Evolutionary conservation across 768 basidiomycete species (phyloP).

Genomic region (Lactarius sp.): DNA sequence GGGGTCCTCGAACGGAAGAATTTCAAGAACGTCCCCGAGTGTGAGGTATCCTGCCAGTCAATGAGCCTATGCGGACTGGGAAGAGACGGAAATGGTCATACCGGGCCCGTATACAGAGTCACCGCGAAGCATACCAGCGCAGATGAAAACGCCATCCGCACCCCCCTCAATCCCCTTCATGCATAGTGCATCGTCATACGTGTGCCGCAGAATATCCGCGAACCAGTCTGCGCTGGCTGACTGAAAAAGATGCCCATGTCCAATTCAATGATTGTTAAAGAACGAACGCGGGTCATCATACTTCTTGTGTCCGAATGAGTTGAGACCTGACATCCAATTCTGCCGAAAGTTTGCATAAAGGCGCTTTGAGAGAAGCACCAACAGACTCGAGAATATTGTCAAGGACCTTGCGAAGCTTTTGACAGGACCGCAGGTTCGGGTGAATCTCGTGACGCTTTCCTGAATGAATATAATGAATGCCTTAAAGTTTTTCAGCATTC

Average conservation of each 20-base stretch:
- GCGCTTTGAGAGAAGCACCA: conserved; percentile 61
- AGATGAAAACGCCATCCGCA: conserved; percentile 77
- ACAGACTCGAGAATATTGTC: conserved; percentile 63
- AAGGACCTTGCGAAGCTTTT: conserved; percentile 52
- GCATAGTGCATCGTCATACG: conserved; percentile 68
- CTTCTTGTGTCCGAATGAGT: conserved; percentile 71
- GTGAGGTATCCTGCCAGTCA: conserved; percentile 55
- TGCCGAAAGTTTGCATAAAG: conserved; percentile 66
- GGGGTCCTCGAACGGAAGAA: conserved; percentile 85
- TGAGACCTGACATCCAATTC: conserved; percentile 70
- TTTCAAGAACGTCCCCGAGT: conserved; percentile 83
- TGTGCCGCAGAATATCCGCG: conserved; percentile 76
- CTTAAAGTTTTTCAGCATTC: not conserved
- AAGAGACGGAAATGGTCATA: conserved; percentile 28
- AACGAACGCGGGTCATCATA: conserved; percentile 29
- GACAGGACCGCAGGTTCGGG: conserved; percentile 44
- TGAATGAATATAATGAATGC: conserved; percentile 26
- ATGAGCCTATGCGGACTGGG: not conserved
- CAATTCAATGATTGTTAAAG: not conserved
- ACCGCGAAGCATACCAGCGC: conserved; percentile 79
- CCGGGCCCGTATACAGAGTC: conserved; percentile 84
- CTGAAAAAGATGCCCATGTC: conserved; percentile 34
- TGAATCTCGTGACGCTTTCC: conserved; percentile 64
- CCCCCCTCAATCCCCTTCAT: conserved; percentile 51
- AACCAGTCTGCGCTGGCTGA: conserved; percentile 77